Percentiles rank a stretch among this genome's conserved stretches.
phyloP scores from a whole-genome alignment of 2,329 filamentous ascomycete genomes.

The Aschersonia sp. region DNA sequence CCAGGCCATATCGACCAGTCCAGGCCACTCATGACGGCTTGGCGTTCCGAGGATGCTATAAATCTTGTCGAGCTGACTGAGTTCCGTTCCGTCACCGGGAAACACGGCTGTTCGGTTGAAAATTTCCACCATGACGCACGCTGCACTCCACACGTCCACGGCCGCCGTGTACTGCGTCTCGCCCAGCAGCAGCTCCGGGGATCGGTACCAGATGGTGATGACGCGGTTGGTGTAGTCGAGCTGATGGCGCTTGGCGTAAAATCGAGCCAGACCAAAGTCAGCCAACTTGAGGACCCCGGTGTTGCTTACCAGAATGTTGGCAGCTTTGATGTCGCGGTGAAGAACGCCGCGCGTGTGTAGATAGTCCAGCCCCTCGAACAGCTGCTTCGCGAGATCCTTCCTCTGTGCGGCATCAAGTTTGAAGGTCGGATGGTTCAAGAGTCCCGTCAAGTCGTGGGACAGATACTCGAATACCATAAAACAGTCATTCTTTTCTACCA shows the following conservation, averaged over 20 bases:
- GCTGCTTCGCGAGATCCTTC: slow-evolving; percentile 82
- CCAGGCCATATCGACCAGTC: slow-evolving; percentile 89
- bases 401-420: slow-evolving; percentile 72
- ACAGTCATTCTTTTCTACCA: slow-evolving; percentile 97
- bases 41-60: slow-evolving; percentile 86
- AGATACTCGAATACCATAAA: slow-evolving; percentile 99
- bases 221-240: slow-evolving; percentile 97
- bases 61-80: slow-evolving; percentile 94
- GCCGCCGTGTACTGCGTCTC: slow-evolving; percentile 83
- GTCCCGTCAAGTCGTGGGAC: slow-evolving; percentile 85
- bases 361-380: slow-evolving; percentile 90
- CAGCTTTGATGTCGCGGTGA: slow-evolving; percentile 95
- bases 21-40: slow-evolving; percentile 72
- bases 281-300: slow-evolving; percentile 82
- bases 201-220: slow-evolving; percentile 96
- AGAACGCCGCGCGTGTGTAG: slow-evolving; percentile 86
- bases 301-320: slow-evolving; percentile 89
- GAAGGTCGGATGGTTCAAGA: slow-evolving; percentile 90
- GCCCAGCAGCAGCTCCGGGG: slow-evolving; percentile 77
- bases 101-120: slow-evolving; percentile 92
- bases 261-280: slow-evolving; percentile 90
- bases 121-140: slow-evolving; percentile 92
- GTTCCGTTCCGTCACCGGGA: slow-evolving; percentile 87
- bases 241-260: slow-evolving; percentile 84
- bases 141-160: slow-evolving; percentile 93